Conservation (phyloP, 208 protist species). For the Wallacemonas sp. region DNA sequence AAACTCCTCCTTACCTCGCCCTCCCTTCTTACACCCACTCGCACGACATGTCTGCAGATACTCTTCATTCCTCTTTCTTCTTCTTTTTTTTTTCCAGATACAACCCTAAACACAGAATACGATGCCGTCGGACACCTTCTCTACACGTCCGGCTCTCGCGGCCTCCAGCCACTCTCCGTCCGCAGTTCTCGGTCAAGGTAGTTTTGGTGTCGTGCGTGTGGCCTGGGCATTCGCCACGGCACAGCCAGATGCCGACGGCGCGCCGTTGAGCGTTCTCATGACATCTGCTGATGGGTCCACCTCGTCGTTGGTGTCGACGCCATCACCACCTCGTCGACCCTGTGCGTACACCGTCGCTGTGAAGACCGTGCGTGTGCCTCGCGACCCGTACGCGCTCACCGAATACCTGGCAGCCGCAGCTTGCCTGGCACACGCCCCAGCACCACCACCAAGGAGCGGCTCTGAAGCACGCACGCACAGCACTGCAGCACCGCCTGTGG, state of each 20-base stretch:
- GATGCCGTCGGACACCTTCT: neutral
- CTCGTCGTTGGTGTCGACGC: too few species aligned
- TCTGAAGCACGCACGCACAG: too few species aligned
- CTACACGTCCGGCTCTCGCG: neutral
- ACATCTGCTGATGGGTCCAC: neutral
- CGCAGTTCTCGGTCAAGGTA: constrained; percentile 26
- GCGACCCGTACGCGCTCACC: neutral
- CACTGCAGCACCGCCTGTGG: too few species aligned
- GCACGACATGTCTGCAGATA: too few species aligned
- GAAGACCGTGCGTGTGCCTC: constrained; percentile 26
- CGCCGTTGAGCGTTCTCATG: neutral
- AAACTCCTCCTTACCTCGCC: neutral
- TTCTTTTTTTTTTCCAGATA: constrained; percentile 11
- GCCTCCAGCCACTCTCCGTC: neutral
- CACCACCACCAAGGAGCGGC: too few species aligned
- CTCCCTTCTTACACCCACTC: constrained; percentile 1
- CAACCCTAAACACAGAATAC: neutral
- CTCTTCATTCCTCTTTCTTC: constrained; percentile 7
- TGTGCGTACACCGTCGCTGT: constrained; percentile 29
- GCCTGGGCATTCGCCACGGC: constrained; percentile 35
- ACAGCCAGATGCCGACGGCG: constrained; percentile 12
- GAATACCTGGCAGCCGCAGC: neutral
- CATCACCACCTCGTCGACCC: constrained; percentile 10
- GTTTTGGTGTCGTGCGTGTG: constrained; percentile 32
- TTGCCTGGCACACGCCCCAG: neutral